Base-by-base conservation (phyloP, 345 rosid genomes). In the Aquilaria yunnanensis region DNA sequence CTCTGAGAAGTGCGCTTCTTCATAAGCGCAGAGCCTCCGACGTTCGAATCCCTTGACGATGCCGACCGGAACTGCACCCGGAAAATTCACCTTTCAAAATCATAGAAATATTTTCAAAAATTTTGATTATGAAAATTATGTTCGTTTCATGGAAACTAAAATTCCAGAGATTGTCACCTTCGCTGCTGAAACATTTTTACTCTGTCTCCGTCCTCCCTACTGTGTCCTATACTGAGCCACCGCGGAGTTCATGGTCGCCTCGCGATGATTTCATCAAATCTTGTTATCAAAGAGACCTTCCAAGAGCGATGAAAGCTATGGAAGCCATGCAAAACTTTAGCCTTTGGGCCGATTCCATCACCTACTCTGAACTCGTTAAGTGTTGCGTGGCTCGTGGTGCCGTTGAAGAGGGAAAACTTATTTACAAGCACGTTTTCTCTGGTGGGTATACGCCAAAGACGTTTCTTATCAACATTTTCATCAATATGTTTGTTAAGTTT, bases 311-410 rank as follows among this genome's bases (percentile, higher is more conserved):
- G 71, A 59, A 62, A 57, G 74, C 80, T 16, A 68, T 85, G 82
- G 73, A 65, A 49, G 65, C 70, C 45, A 74, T 85, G 80, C 71
- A 74, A 47, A 67, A 55, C 4, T 78, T 12, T 14, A 71, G 77
- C 2, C 46, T 82, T 14, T 54, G 68, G 60, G 87, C 87, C 9
- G 80, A 85, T 65, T 37, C 76, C 4, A 7, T 78, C 64, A 69
- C 76, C 56, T 85, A 78, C 57, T 77, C 85, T 11, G 65, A 75
- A 61, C 80, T 85, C 47, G 68, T 82, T 71, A 80, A 82, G 77
- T 71, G 82, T 65, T 80, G 82, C 75, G 10, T 78, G 54, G 63
- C 79, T 37, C 72, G 73, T 29, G 60, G 67, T 45, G 83, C 82
- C 16, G 68, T 80, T 13, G 58, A 74, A 58, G 70, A 76, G 10